These are phyloP conservation scores for Hymenoscyphus occultus DNA, from an alignment of 2,329 filamentous ascomycete genomes.

Conservation along the genomic window DNA sequence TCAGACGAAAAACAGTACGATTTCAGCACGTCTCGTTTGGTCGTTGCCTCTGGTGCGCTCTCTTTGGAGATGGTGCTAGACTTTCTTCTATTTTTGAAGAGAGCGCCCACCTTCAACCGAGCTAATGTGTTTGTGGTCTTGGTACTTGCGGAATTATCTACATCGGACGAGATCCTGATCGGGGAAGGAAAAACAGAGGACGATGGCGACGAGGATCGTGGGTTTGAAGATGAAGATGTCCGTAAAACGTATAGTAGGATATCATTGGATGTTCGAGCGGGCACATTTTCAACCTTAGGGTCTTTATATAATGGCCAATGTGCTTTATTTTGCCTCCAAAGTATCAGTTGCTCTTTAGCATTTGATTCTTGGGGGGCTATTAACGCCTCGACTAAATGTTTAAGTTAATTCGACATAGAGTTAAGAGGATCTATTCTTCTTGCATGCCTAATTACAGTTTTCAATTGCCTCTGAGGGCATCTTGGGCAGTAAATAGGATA, in stretches of 20 bases:
- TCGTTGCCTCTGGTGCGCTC: background rate
- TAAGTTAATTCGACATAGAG: background rate
- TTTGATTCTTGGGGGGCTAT: background rate
- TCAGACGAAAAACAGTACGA: slow-evolving; percentile 1
- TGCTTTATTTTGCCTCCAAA: background rate
- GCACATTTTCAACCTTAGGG: background rate
- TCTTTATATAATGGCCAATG: background rate
- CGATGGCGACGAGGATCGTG: background rate
- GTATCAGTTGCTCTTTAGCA: background rate
- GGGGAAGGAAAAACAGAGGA: too few relatives aligned
- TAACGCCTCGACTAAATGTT: background rate
- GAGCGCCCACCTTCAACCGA: background rate
- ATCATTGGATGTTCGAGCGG: background rate
- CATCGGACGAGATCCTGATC: background rate
- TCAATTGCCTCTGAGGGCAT: background rate
- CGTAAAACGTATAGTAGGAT: background rate
- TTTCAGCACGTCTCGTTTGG: background rate
- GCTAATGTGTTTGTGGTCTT: background rate
- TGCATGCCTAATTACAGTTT: background rate
- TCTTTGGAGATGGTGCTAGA: background rate
- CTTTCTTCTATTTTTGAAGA: background rate
- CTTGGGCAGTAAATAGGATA: background rate
- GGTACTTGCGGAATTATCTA: background rate
- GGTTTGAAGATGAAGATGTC: background rate
- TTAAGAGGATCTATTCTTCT: background rate